Evolutionary conservation across 176 grass and related monocot species (phyloP).

Genomic region (Musa schizocarpa): DNA sequence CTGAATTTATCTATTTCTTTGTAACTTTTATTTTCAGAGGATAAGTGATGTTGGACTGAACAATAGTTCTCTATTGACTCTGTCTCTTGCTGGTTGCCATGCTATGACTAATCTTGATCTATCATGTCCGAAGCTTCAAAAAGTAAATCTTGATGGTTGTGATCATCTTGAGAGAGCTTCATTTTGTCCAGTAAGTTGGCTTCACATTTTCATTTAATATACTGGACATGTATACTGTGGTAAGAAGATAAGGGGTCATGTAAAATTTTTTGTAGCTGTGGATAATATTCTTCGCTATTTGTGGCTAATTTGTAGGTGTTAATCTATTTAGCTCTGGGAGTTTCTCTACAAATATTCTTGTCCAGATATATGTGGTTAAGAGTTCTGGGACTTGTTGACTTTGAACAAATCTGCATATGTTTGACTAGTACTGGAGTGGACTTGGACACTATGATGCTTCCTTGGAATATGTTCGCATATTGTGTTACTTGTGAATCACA

Average conservation of each 20-base stretch:
- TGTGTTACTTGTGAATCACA: no score
- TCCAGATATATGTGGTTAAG: not conserved
- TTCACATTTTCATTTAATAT: not conserved
- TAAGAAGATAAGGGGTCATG: not conserved
- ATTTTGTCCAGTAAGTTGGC: slow-evolving; percentile 71
- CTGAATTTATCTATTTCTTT: slow-evolving; percentile 12
- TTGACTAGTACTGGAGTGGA: no score
- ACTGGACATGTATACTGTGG: not conserved
- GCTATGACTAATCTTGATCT: slow-evolving; percentile 70
- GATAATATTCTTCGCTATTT: not conserved
- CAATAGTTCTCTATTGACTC: slow-evolving; percentile 55
- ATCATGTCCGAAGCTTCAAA: slow-evolving; percentile 69
- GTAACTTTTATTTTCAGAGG: slow-evolving; percentile 43
- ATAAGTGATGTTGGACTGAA: slow-evolving; percentile 69
- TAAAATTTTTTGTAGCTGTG: not conserved
- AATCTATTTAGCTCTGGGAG: not conserved
- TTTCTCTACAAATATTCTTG: not conserved
- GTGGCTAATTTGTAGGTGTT: not conserved
- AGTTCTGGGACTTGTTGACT: not conserved
- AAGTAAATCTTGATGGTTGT: slow-evolving; percentile 85
- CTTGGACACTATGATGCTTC: no score
- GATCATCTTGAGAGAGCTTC: slow-evolving; percentile 72
- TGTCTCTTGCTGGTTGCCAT: slow-evolving; percentile 86
- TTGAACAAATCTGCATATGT: not conserved
- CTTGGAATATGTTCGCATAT: no score